Evolutionary conservation across 805 yeast genomes (phyloP), one percentile per base, ranked within the genome.

Genomic region (Yarrowia porcina): DNA sequence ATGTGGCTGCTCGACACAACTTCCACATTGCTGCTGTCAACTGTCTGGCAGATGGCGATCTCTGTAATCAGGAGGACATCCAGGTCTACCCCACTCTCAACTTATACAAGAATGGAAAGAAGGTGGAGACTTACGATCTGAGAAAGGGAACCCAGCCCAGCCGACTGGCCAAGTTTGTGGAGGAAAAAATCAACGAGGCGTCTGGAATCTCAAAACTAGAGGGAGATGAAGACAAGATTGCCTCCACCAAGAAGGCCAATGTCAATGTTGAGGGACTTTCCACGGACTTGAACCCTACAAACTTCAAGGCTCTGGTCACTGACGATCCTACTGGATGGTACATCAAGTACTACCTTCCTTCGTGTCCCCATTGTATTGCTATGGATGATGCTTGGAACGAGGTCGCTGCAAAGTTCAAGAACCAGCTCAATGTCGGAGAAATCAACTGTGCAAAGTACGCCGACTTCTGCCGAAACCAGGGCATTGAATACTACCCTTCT

Each of bases 41-140:
- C 74, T 94, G 99, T 75, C 82, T 88, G 9, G 89, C 83, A 50
- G 82, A 87, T 70, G 97, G 96, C 12, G 98, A 93, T 72, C 77
- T 94, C 61, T 94, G 99, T 74, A 77, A 75, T 9, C 76, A 84
- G 23, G 89, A 89, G 73, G 79, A 80, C 3, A 81, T 93, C 63
- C 68, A 64, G 18, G 81, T 77, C n/a, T 92, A 82, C 71, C 99
- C 99, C 6, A 76, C 80, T 20, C 74, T 93, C 39, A 78, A 87
- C 62, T 77, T 93, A 9, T 92, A 88, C 74, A 64, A 67, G 39
- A 71, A 75, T 59, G 79, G 75, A 3, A 52, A 68, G 64, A 49
- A 56, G 28, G 63, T 70, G 21, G 72, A 72, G 28, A 66, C 66
- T 1, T 69, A 69, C 41, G 64, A 61, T 35, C 33, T 41, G 25